Base-by-base conservation (phyloP, 768 basidiomycete genomes). In the Phlebiopsis gigantea region DNA sequence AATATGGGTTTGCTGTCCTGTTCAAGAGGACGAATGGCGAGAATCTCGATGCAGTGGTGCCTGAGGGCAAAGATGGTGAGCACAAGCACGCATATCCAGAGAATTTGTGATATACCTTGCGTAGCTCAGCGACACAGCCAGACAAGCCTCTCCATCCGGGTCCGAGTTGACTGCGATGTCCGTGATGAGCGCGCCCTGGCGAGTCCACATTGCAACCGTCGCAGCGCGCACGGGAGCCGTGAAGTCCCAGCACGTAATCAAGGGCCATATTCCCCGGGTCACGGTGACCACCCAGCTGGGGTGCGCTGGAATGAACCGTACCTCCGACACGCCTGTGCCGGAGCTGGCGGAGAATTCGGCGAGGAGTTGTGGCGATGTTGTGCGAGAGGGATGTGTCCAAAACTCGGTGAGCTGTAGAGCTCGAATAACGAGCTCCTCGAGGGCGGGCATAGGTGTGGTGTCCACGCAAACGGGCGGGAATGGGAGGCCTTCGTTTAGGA, bases 191-290 rank as follows among this genome's bases (percentile, higher is more conserved):
- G 75, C 79, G 15, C 79, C 79, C 51, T 77, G 74, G 0, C 75
- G 78, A 25, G 75, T 77, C 85, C 86, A 87, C 49, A 79, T 73
- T 14, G 74, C 76, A 10, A 72, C 57, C 60, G 72, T 76, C 14
- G 6, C 45, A 24, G 22, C 45, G 21, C 47, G n/a, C 28, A 19
- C 47, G 28, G 19, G 26, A 17, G 29, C 26, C 28, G 53, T 58
- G 22, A 81, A 61, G 54, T 81, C 75, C 82, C 86, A 85, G 19
- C 84, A 62, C 1, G 75, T 72, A 46, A 87, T 61, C 17, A 74
- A 71, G 41, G 81, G 81, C 86, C 86, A 88, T 49, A 88, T 78
- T 5, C 76, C 74, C 57, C 79, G 79, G 3, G 82, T 82, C 8
- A 83, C 73, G 6, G 80, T 80, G 55, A 85, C 50, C 3, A 87